phyloP scores from a whole-genome alignment of 306 rosid genomes.

The Comarum palustre region DNA sequence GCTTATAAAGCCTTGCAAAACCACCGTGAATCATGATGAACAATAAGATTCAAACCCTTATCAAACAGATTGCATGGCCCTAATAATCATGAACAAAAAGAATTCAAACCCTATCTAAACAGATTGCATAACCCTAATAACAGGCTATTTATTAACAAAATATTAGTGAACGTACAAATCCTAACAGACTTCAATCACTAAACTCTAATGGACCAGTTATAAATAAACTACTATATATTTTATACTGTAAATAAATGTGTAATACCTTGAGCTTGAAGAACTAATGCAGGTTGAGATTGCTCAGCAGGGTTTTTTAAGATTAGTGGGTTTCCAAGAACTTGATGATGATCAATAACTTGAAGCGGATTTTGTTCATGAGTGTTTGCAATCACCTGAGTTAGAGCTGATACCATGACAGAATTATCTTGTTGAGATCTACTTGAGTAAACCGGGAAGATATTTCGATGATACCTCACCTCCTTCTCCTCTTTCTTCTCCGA shows the following conservation, averaged over 20 bases:
- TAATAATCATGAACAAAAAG: too few species aligned
- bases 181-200: too few species aligned
- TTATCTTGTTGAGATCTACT: slow-evolving; percentile 68
- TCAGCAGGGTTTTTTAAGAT: not conserved
- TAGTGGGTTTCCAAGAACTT: slow-evolving; percentile 24
- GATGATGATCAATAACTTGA: not conserved
- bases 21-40: too few species aligned
- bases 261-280: slow-evolving; percentile 49
- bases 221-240: not conserved
- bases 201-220: too few species aligned
- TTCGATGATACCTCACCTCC: slow-evolving; percentile 24
- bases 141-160: too few species aligned
- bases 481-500: slow-evolving; percentile 50
- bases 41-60: too few species aligned
- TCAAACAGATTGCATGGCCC: too few species aligned
- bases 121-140: too few species aligned
- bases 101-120: too few species aligned
- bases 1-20: too few species aligned
- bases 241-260: not conserved
- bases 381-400: slow-evolving; percentile 66
- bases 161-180: too few species aligned
- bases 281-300: slow-evolving; percentile 33
- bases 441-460: slow-evolving; percentile 62
- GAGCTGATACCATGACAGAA: slow-evolving; percentile 73
- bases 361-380: slow-evolving; percentile 10